These are phyloP conservation scores for Rhizophora mangle DNA, from an alignment of 345 rosid genomes.

Conservation along the genomic window DNA sequence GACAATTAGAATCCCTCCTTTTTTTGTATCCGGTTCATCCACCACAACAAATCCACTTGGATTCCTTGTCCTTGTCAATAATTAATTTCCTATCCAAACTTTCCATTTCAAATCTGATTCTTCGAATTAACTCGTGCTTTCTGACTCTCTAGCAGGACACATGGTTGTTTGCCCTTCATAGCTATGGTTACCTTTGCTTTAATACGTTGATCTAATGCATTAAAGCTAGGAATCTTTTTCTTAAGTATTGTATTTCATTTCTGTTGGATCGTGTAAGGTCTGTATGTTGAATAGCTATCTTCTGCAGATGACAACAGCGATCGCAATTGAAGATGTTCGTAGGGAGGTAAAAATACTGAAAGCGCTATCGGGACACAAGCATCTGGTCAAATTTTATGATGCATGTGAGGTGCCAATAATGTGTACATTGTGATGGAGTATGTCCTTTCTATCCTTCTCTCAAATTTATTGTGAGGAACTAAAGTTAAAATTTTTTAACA, in stretches of 20 bases:
- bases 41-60: not conserved
- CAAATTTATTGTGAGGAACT: slow-evolving; percentile 5
- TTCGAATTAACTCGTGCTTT: not conserved
- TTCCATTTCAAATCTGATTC: not conserved
- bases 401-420: slow-evolving; percentile 70
- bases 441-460: slow-evolving; percentile 39
- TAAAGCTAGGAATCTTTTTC: not conserved
- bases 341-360: slow-evolving; percentile 86
- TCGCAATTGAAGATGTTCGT: slow-evolving; percentile 89
- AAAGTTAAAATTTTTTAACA: slow-evolving; percentile 9
- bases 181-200: not conserved
- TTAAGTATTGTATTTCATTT: slow-evolving; percentile 6
- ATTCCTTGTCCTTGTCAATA: not conserved
- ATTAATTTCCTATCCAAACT: not conserved
- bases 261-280: not conserved
- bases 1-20: no score
- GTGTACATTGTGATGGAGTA: slow-evolving; percentile 96
- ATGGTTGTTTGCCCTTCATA: not conserved
- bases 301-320: slow-evolving; percentile 86
- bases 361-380: slow-evolving; percentile 73
- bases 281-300: slow-evolving; percentile 22
- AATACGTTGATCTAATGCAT: not conserved
- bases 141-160: not conserved
- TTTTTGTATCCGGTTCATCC: not conserved
- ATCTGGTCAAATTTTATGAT: slow-evolving; percentile 78